Percentiles rank a stretch among this genome's conserved stretches.
phyloP scores from a whole-genome alignment of 2,329 filamentous ascomycete genomes.

The Clonostachys byssicola region DNA sequence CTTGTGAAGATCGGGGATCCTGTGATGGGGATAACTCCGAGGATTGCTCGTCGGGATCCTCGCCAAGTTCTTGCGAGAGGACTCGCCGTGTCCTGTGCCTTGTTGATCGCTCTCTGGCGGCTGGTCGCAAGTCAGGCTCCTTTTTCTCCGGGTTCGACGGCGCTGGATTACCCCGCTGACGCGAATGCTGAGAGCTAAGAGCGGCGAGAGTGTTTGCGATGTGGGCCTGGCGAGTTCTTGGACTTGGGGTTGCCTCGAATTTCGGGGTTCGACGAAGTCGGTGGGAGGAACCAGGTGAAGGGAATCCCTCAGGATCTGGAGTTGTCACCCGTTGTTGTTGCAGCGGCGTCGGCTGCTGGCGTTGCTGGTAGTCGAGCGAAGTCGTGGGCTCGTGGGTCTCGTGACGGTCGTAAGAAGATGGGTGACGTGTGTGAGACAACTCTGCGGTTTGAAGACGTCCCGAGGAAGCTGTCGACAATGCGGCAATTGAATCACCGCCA shows the following conservation, averaged over 20 bases:
- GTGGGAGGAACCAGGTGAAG: conserved; percentile 35
- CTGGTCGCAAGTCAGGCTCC: too few relatives aligned
- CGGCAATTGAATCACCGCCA: conserved; percentile 34
- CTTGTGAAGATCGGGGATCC: conserved; percentile 16
- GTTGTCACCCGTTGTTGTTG: conserved; percentile 18
- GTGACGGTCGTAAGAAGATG: conserved; percentile 46
- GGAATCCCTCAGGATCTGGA: conserved; percentile 31
- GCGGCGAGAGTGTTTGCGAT: conserved; percentile 42
- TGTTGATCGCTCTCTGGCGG: too few relatives aligned
- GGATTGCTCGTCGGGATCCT: conserved; percentile 35
- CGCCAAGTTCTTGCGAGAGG: conserved; percentile 44
- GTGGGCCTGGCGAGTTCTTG: conserved; percentile 36
- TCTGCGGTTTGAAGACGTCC: conserved; percentile 33
- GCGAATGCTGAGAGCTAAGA: conserved; percentile 30
- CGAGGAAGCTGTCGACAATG: conserved; percentile 40
- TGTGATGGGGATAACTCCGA: conserved; percentile 18
- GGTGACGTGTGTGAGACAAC: conserved; percentile 36
- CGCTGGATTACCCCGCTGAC: neutral
- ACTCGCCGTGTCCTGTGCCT: conserved; percentile 18
- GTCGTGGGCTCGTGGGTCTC: conserved; percentile 44
- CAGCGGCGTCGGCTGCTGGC: conserved; percentile 29
- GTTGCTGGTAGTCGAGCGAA: conserved; percentile 33
- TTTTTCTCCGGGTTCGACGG: neutral
- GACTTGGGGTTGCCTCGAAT: conserved; percentile 38
- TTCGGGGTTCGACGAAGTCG: conserved; percentile 47